Base-by-base conservation (phyloP, 371 early-diverging fungal genomes). In the Funneliformis caledonium region DNA sequence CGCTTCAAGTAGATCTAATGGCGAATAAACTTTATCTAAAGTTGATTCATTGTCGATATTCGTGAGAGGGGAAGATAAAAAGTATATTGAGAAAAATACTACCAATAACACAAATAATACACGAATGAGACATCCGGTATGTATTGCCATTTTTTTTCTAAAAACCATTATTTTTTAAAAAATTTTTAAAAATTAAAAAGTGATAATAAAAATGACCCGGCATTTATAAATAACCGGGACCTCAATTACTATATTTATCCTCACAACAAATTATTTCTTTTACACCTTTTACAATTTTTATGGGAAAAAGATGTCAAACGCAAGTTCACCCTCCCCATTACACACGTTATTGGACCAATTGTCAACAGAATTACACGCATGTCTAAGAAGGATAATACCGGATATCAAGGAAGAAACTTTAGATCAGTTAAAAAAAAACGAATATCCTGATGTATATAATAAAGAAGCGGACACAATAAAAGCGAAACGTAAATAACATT, bases 81-180 rank as follows among this genome's bases (percentile, higher is more conserved):
- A 68, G 37, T 68, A 68, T 10, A 68, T 43, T 37, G 68, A 68
- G 14, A 68, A 43, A 26, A 68, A 68, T 8, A 68, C 68, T 37
- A 68, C 68, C 8, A 10, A 68, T 68, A 68, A 37, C 6, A 68
- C 14, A 19, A 68, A 68, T 11, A 33, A 22, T 33, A 68, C 7
- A 11, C 62, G 62, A 61, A 61, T 37, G 37, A 37, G 37, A 37
- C 37, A 37, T 37, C 37, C 37, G 37, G 37, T 37, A 37, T 37
- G 37, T 37, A 37, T 37, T 37, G 37, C 3, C 37, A 37, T 37
- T 3, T 3, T 37, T 37, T 37, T 37, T 3, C 0, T 37, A 37
- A 37, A 37, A 26, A 26, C 26, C 37, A 37, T 37, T 37, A 37
- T 37, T 37, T 37, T 37, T 2, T 37, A 3, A 37, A 37, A 37